A percentile compares a stretch with the other conserved stretches of the same genome.
These are phyloP conservation scores for Favolaschia claudopus DNA, from an alignment of 768 basidiomycete species.

Conservation along the genomic window DNA sequence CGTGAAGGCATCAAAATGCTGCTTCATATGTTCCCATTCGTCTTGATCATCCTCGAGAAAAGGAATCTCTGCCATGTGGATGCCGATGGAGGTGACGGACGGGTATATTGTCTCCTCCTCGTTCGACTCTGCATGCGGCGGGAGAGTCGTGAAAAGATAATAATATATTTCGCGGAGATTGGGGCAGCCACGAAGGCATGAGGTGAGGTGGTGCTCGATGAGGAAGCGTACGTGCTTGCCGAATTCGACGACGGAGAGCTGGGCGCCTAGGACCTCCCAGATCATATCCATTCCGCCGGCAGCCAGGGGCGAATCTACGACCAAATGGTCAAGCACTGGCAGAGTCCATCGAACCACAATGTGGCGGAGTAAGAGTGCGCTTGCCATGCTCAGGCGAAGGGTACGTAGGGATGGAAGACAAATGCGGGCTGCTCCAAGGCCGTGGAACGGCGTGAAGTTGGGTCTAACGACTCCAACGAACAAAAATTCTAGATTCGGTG, in stretches of 20 bases:
- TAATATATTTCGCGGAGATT: slow-evolving; percentile 62
- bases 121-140: slow-evolving; percentile 14
- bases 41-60: slow-evolving; percentile 45
- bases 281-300: slow-evolving; percentile 49
- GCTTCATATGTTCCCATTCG: slow-evolving; percentile 49
- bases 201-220: slow-evolving; percentile 53
- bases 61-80: slow-evolving; percentile 58
- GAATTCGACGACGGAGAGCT: slow-evolving; percentile 63
- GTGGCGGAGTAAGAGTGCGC: slow-evolving; percentile 57
- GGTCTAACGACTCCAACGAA: slow-evolving; percentile 58
- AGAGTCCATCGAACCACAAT: slow-evolving; percentile 57
- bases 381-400: slow-evolving; percentile 58
- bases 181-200: slow-evolving; percentile 55
- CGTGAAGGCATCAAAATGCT: slow-evolving; percentile 56
- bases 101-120: slow-evolving; percentile 21
- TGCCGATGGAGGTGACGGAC: slow-evolving; percentile 53
- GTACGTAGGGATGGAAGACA: slow-evolving; percentile 57
- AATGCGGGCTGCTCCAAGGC: slow-evolving; percentile 36
- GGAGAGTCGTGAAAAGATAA: slow-evolving; percentile 56
- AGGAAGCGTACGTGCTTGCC: slow-evolving; percentile 64
- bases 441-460: slow-evolving; percentile 28
- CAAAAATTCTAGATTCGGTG: slow-evolving; percentile 67
- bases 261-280: slow-evolving; percentile 58
- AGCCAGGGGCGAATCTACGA: slow-evolving; percentile 56
- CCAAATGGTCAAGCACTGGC: slow-evolving; percentile 58